A percentile compares a stretch with the other conserved stretches of the same genome.
Conservation (phyloP, 2,329 filamentous ascomycete genomes). For the Nothophaeocryptopus gaeumannii region DNA sequence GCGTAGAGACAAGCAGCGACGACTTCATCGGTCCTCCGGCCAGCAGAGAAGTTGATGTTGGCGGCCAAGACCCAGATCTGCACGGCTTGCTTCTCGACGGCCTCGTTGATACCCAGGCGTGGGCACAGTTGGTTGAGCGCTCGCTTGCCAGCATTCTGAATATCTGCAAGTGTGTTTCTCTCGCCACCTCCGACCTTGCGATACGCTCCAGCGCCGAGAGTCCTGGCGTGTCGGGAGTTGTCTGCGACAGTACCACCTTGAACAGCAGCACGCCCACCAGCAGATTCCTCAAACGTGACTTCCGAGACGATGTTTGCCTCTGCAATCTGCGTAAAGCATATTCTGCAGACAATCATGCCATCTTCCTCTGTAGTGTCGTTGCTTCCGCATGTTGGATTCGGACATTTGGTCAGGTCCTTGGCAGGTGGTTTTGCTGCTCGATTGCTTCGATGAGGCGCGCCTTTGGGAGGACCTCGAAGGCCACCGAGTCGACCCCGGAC, state of each 20-base stretch:
- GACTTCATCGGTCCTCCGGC: constrained; percentile 79
- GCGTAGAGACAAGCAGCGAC: constrained; percentile 89
- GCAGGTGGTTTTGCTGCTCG: constrained; percentile 2
- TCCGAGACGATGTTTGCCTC: constrained; percentile 90
- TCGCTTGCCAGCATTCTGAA: constrained; percentile 43
- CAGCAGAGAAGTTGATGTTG: constrained; percentile 70
- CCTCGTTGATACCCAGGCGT: constrained; percentile 39
- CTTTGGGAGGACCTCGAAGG: constrained; percentile 12
- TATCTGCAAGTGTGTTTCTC: constrained; percentile 57
- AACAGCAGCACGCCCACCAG: constrained; percentile 80
- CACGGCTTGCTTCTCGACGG: constrained; percentile 39
- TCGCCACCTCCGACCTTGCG: constrained; percentile 45
- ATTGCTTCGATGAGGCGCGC: not conserved
- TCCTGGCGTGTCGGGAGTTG: constrained; percentile 75
- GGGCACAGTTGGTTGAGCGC: constrained; percentile 40
- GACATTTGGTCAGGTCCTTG: constrained; percentile 11
- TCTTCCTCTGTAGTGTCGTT: constrained; percentile 32
- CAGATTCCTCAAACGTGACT: constrained; percentile 83
- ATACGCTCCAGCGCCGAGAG: constrained; percentile 50
- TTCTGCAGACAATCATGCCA: constrained; percentile 63
- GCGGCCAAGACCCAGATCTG: constrained; percentile 49
- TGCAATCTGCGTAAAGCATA: constrained; percentile 79
- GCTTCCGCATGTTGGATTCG: constrained; percentile 15
- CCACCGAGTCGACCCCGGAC: constrained; percentile 8
- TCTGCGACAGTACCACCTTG: constrained; percentile 86